Evolutionary conservation across 2,329 filamentous ascomycete species (phyloP).

Genomic region (Diaporthe nobilis): DNA sequence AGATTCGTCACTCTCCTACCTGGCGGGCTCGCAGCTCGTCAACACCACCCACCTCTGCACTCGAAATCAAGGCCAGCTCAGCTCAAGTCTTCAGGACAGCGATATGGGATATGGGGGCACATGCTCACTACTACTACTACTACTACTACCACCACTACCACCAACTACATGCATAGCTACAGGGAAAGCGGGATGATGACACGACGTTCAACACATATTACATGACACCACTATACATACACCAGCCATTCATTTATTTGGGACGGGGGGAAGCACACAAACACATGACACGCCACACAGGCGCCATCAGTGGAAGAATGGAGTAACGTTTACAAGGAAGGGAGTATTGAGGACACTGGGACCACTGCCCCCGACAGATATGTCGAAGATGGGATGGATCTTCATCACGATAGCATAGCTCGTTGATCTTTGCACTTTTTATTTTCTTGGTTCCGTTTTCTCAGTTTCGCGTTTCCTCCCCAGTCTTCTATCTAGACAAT

Average conservation of each 20-base stretch:
- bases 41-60: background rate
- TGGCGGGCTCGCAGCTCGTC: background rate
- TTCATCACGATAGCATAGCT: conserved; percentile 22
- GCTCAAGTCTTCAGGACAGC: background rate
- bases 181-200: conserved; percentile 27
- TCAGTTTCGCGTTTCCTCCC: background rate
- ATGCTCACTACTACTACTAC: conserved; percentile 1
- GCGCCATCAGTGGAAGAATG: conserved; percentile 8
- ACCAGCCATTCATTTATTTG: conserved; percentile 29
- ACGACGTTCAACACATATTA: conserved; percentile 33
- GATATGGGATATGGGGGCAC: background rate
- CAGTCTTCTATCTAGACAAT: conserved; percentile 37
- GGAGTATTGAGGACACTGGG: conserved; percentile 19
- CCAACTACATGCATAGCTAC: conserved; percentile 35
- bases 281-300: background rate
- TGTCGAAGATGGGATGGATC: background rate
- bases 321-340: conserved; percentile 22
- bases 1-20: conserved; percentile 3
- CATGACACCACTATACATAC: conserved; percentile 11
- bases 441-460: background rate
- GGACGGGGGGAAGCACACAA: conserved; percentile 1
- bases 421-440: background rate
- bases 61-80: background rate
- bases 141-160: background rate
- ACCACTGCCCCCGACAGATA: background rate